phyloP scores from a whole-genome alignment of 148 eudicot genomes.

The Chenopodium suecicum region DNA sequence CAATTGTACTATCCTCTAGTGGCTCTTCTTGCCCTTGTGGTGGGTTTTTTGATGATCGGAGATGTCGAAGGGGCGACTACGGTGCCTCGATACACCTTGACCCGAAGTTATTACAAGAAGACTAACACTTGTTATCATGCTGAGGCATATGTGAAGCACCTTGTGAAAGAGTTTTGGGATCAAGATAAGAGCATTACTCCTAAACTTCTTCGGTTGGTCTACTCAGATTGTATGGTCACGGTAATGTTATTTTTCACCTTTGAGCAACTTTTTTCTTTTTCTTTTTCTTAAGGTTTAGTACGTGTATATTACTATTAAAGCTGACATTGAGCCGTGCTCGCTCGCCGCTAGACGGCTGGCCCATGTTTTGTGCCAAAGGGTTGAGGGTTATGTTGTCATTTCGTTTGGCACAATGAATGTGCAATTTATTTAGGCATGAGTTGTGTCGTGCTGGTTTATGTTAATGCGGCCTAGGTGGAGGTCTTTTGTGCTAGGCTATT shows the following conservation, averaged over 20 bases:
- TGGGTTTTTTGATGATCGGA: slow-evolving; percentile 11
- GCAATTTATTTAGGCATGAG: too few relatives aligned
- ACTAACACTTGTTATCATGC: slow-evolving; percentile 26
- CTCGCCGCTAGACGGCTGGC: too few relatives aligned
- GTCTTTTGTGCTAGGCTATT: too few relatives aligned
- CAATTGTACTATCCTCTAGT: not conserved
- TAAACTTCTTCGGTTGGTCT: slow-evolving; percentile 22
- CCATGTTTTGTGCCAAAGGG: too few relatives aligned
- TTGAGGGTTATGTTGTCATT: too few relatives aligned
- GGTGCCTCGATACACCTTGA: slow-evolving; percentile 5
- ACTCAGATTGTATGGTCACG: slow-evolving; percentile 31
- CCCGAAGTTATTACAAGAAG: slow-evolving; percentile 24
- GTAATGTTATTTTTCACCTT: not conserved
- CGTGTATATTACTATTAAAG: too few relatives aligned
- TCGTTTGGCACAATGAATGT: too few relatives aligned
- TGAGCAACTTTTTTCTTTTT: too few relatives aligned
- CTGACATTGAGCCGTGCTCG: too few relatives aligned
- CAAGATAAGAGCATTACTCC: slow-evolving; percentile 16
- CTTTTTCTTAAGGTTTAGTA: too few relatives aligned
- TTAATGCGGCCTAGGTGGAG: too few relatives aligned
- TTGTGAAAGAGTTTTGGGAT: slow-evolving; percentile 9
- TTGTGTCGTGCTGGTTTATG: too few relatives aligned
- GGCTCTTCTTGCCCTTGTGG: slow-evolving; percentile 22
- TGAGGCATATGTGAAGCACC: slow-evolving; percentile 25
- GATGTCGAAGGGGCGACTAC: slow-evolving; percentile 13